A percentile compares a stretch with the other conserved stretches of the same genome.
Evolutionary conservation across 345 rosid genomes (phyloP).

Genomic region (Erucastrum elatum): DNA sequence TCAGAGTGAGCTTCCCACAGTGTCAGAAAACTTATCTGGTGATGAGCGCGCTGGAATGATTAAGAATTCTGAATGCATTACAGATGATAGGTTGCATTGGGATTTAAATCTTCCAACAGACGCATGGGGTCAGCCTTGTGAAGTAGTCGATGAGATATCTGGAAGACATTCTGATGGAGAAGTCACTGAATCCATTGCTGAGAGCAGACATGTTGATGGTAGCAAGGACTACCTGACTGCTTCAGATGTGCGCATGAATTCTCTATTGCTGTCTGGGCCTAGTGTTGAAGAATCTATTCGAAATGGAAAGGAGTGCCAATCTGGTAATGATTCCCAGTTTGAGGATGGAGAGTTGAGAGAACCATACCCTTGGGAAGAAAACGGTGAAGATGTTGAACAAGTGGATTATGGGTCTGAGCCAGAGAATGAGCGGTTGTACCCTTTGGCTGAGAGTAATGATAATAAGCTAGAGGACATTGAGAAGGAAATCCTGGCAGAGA

Average conservation of each 20-base stretch:
- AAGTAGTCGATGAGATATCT: conserved; percentile 30
- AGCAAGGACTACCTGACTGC: conserved; percentile 9
- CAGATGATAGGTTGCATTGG: conserved; percentile 46
- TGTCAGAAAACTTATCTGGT: conserved; percentile 20
- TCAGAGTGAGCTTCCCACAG: conserved; percentile 11
- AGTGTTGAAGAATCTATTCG: conserved; percentile 15
- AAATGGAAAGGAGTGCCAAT: conserved; percentile 41
- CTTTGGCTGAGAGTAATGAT: conserved; percentile 36
- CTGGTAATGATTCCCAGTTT: conserved; percentile 70
- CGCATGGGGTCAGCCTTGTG: conserved; percentile 52
- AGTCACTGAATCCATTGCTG: conserved; percentile 22
- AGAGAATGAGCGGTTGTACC: conserved; percentile 45
- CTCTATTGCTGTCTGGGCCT: not conserved
- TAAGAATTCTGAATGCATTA: conserved; percentile 17
- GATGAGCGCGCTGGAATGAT: conserved; percentile 22
- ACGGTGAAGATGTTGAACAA: conserved; percentile 46
- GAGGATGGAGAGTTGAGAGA: conserved; percentile 80
- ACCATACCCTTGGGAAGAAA: conserved; percentile 52
- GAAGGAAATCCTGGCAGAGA: conserved; percentile 22
- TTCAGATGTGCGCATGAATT: conserved; percentile 29
- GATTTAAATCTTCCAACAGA: conserved; percentile 57
- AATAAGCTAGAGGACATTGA: conserved; percentile 41
- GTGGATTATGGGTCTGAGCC: conserved; percentile 61
- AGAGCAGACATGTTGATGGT: conserved; percentile 9
- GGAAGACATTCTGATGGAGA: conserved; percentile 18